Evolutionary conservation across 2,329 filamentous ascomycete species (phyloP).

Genomic region (Pseudonectria foliicola): DNA sequence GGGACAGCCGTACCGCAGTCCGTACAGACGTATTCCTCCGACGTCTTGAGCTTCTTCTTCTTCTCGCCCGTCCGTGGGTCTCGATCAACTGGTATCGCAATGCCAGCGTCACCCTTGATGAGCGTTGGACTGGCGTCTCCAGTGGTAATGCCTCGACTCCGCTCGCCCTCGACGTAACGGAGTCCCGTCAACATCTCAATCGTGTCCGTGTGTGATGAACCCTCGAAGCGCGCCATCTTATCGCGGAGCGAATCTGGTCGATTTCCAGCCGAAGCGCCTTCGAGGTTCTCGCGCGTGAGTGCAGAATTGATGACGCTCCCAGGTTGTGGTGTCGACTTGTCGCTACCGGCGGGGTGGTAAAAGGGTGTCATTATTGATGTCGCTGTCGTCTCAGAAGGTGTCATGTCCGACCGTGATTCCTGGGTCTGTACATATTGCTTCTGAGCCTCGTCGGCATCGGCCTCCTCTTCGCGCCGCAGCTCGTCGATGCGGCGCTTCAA

Average conservation of each 20-base stretch:
- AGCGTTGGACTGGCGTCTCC: constrained; percentile 74
- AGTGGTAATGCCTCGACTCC: constrained; percentile 80
- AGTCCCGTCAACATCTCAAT: constrained; percentile 92
- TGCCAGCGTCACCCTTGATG: constrained; percentile 79
- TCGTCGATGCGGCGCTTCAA: constrained; percentile 78
- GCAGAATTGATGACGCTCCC: constrained; percentile 60
- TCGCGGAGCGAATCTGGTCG: constrained; percentile 72
- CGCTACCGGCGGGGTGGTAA: constrained; percentile 30
- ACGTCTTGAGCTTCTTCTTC: constrained; percentile 79
- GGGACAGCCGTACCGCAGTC: constrained; percentile 63
- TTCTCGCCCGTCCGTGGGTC: constrained; percentile 67
- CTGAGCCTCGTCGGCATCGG: constrained; percentile 63
- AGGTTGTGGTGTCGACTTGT: constrained; percentile 54
- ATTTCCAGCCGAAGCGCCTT: constrained; percentile 59
- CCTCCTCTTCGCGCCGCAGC: constrained; percentile 76
- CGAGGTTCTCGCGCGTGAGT: constrained; percentile 72
- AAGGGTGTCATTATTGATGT: constrained; percentile 25
- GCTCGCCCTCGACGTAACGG: constrained; percentile 80
- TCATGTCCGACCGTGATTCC: constrained; percentile 47
- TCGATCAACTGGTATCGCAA: constrained; percentile 74
- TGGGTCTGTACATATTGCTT: constrained; percentile 54
- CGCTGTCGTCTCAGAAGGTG: constrained; percentile 40
- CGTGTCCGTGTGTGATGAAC: constrained; percentile 68
- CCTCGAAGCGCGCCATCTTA: constrained; percentile 78
- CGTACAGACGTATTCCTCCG: constrained; percentile 88